Percentiles rank a stretch among this genome's conserved stretches.
phyloP scores from a whole-genome alignment of 257 asterid genomes.

The Jaltomata sinuosa region DNA sequence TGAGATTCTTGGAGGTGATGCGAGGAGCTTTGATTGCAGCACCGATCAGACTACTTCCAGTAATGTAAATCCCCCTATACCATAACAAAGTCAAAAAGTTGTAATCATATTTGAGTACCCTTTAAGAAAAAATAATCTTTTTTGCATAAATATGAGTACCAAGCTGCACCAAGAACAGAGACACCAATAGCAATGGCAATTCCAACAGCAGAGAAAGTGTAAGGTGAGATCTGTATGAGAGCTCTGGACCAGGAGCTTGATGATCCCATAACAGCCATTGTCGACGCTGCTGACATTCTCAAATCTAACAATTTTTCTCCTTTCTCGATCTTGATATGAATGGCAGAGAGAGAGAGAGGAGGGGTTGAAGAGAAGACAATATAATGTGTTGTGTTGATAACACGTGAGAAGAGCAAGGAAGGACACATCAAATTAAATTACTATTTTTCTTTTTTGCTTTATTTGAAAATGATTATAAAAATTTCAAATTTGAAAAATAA shows the following conservation, averaged over 20 bases:
- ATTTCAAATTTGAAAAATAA: too few species aligned
- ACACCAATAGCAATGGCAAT: conserved; percentile 22
- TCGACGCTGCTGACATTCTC: neutral
- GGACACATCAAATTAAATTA: neutral
- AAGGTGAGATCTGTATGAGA: conserved; percentile 15
- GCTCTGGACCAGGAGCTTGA: conserved; percentile 18
- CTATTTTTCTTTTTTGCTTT: neutral
- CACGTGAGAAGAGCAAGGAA: neutral
- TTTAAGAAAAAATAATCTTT: neutral
- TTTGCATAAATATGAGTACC: neutral
- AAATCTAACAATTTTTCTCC: neutral
- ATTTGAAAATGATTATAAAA: neutral
- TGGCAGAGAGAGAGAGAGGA: neutral
- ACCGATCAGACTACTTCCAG: conserved; percentile 18
- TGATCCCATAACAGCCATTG: conserved; percentile 1
- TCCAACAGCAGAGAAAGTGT: conserved; percentile 20
- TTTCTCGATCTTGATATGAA: neutral
- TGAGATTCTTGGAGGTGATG: conserved; percentile 16
- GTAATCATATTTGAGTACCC: neutral
- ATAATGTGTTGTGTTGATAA: neutral
- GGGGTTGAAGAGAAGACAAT: neutral
- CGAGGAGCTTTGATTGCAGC: conserved; percentile 19
- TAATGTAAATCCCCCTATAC: conserved; percentile 8
- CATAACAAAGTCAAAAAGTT: neutral
- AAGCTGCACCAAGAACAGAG: conserved; percentile 23